These are phyloP conservation scores for Boletus pseudopeckii DNA, from an alignment of 768 basidiomycete genomes.

Conservation along the genomic window DNA sequence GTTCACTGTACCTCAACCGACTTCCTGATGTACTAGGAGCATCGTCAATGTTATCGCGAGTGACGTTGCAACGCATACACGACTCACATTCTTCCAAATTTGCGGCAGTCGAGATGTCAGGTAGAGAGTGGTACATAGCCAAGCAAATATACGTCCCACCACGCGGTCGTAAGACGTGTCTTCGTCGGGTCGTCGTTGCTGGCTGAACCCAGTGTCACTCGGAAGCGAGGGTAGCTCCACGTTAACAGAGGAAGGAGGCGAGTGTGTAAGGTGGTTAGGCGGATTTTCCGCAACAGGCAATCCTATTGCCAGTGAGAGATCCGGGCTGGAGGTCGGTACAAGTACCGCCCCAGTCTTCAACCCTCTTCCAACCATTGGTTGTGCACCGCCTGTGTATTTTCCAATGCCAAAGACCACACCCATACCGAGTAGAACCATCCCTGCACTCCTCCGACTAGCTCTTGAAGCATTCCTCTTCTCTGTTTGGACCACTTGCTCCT, in stretches of 20 bases:
- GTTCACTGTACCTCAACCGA: slow-evolving; percentile 67
- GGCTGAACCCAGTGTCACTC: neutral
- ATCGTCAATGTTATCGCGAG: slow-evolving; percentile 1
- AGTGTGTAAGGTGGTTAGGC: slow-evolving; percentile 5
- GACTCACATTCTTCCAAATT: slow-evolving; percentile 97
- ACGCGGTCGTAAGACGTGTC: slow-evolving; percentile 49
- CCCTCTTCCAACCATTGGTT: slow-evolving; percentile 26
- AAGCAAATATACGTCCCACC: slow-evolving; percentile 89
- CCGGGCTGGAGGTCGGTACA: slow-evolving; percentile 11
- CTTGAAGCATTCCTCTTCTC: slow-evolving; percentile 45
- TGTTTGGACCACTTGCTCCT: slow-evolving; percentile 22
- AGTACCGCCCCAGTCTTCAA: slow-evolving; percentile 50
- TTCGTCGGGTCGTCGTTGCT: slow-evolving; percentile 20
- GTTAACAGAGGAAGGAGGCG: slow-evolving; percentile 4
- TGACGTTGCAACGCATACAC: neutral
- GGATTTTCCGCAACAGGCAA: slow-evolving; percentile 11
- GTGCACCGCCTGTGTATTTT: slow-evolving; percentile 37
- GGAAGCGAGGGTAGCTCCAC: slow-evolving; percentile 19
- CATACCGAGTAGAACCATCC: slow-evolving; percentile 77
- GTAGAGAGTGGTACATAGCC: slow-evolving; percentile 91
- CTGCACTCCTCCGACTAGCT: slow-evolving; percentile 65
- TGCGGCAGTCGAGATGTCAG: slow-evolving; percentile 93
- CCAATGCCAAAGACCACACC: slow-evolving; percentile 75
- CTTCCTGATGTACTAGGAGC: slow-evolving; percentile 71
- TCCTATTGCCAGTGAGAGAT: neutral